Base-by-base conservation (phyloP, 768 basidiomycete species). In the Mycena floridula region DNA sequence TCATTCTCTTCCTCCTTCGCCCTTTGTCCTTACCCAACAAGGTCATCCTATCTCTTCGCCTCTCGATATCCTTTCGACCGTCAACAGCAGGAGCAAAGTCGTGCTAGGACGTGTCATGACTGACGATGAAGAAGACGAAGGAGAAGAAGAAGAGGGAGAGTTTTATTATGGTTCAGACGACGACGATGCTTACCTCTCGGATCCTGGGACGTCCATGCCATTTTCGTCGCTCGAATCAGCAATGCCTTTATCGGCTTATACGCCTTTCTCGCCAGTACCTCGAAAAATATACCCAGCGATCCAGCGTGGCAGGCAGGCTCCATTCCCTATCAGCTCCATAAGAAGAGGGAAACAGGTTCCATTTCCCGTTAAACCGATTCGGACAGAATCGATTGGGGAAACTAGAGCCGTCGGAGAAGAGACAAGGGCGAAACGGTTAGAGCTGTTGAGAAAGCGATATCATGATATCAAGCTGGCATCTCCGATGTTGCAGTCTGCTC, bases 141-240 rank as follows among this genome's bases (percentile, higher is more conserved):
- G 32, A 18, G 32, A 15, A 35, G 32, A 35, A 13, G 32, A 35
- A 35, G 32, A 35, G 4, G 32, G 18, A 16, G 28, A 30, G 32
- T 13, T 15, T 35, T 35, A 18, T 7, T 35, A 35, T 18, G 32
- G 18, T 4, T 3, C 13, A 18, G 32, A 35, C 32, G 32, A 35
- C 15, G 32, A 35, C 18, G 32, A 35, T 15, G 32, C 13, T 35
- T 35, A 35, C 18, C 13, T 35, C 15, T 15, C 15, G 4, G 32
- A 35, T 35, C 32, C 32, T 15, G 32, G 32, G 15, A 35, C 32
- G 3, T 35, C 32, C 18, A 35, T 35, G 82, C 82, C 18, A 68
- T 77, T 54, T 60, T 74, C 50, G 72, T 70, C 54, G 54, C 70
- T 25, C 66, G 70, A 11, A 70, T 70, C 45, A 69, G 62, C n/a